phyloP scores from a whole-genome alignment of 1,139 yeast genomes.

The Suhomyces bokatorum region DNA sequence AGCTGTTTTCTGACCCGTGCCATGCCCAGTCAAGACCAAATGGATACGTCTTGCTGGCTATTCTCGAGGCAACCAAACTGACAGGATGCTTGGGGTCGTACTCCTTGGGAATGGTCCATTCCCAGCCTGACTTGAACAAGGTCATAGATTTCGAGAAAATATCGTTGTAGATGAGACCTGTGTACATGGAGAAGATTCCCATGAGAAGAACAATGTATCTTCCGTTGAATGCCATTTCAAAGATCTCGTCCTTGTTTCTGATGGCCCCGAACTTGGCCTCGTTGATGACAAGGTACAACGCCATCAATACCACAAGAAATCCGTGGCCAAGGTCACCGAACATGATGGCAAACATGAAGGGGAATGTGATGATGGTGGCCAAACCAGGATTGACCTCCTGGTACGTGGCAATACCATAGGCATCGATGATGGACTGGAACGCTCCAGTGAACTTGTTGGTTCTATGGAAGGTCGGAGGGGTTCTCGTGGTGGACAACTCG shows the following conservation, averaged over 20 bases:
- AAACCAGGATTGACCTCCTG: slow-evolving; percentile 96
- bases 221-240: slow-evolving; percentile 94
- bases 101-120: slow-evolving; percentile 68
- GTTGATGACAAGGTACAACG: slow-evolving; percentile 64
- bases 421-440: slow-evolving; percentile 91
- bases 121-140: slow-evolving; percentile 84
- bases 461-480: slow-evolving; percentile 92
- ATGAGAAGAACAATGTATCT: slow-evolving; percentile 84
- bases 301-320: slow-evolving; percentile 71
- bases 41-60: slow-evolving; percentile 61
- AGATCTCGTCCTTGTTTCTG: slow-evolving; percentile 83
- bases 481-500: slow-evolving; percentile 73
- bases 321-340: slow-evolving; percentile 99
- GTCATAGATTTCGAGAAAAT: slow-evolving; percentile 88
- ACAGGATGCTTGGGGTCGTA: slow-evolving; percentile 58
- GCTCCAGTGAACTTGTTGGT: slow-evolving; percentile 91
- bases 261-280: slow-evolving; percentile 65
- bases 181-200: slow-evolving; percentile 93
- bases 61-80: slow-evolving; percentile 58
- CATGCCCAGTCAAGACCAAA: slow-evolving; percentile 92
- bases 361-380: slow-evolving; percentile 93
- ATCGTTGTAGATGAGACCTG: slow-evolving; percentile 93
- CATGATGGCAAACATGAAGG: slow-evolving; percentile 99
- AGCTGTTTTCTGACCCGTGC: slow-evolving; percentile 95
- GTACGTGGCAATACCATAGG: slow-evolving; percentile 91